phyloP scores from a whole-genome alignment of 495 filamentous ascomycete genomes.

The Penicillium ucsense region DNA sequence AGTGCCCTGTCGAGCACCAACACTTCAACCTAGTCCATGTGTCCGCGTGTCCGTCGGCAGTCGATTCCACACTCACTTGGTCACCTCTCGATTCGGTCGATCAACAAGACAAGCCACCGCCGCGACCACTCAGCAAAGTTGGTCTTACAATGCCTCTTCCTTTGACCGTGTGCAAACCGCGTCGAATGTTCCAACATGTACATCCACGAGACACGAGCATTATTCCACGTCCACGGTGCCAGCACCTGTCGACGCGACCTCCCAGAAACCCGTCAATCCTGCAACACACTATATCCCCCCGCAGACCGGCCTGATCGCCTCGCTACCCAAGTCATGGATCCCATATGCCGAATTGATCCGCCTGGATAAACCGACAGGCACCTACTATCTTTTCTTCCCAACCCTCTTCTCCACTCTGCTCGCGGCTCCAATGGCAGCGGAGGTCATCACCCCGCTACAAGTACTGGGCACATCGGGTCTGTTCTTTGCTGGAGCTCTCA shows the following conservation, averaged over 20 bases:
- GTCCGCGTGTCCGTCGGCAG: not conserved
- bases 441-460: conserved; percentile 49
- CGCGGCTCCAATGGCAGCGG: conserved; percentile 30
- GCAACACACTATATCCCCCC: conserved; percentile 53
- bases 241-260: not conserved
- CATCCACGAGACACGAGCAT: no score
- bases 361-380: conserved; percentile 88
- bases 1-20: conserved; percentile 2
- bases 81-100: not conserved
- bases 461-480: conserved; percentile 59
- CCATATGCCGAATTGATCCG: conserved; percentile 92
- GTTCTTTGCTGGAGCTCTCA: conserved; percentile 78
- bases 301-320: conserved; percentile 64
- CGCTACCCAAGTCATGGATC: conserved; percentile 64
- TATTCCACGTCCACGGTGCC: conserved; percentile 3
- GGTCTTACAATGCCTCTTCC: no score
- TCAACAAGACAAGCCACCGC: not conserved
- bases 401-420: conserved; percentile 81
- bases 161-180: no score
- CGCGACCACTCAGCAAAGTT: no score
- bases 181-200: no score
- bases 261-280: conserved; percentile 2
- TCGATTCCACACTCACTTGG: conserved; percentile 1
- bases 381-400: conserved; percentile 93
- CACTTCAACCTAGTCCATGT: not conserved